These are phyloP conservation scores for Hypoxylon rubiginosum DNA, from an alignment of 2,329 filamentous ascomycete species.

Conservation along the genomic window DNA sequence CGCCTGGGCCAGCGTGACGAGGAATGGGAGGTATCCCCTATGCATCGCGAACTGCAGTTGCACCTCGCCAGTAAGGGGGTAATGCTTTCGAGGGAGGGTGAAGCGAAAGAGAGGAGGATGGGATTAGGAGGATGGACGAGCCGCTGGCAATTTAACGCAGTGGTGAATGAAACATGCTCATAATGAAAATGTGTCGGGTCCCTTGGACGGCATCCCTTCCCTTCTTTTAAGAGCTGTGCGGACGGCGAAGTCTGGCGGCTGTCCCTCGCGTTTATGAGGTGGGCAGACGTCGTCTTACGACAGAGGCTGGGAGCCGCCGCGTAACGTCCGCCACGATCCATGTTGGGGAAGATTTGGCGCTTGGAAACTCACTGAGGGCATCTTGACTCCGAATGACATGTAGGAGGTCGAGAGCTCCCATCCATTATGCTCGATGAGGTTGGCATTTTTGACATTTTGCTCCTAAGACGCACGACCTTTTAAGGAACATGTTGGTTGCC, in stretches of 20 bases:
- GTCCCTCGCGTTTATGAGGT: background rate
- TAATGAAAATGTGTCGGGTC: slow-evolving; percentile 31
- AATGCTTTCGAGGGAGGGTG: slow-evolving; percentile 4
- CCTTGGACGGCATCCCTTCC: slow-evolving; percentile 1
- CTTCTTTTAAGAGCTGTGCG: slow-evolving; percentile 26
- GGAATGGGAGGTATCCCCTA: slow-evolving; percentile 24
- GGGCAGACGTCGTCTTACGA: background rate
- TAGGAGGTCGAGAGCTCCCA: background rate
- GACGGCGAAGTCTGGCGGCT: slow-evolving; percentile 15
- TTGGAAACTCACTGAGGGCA: slow-evolving; percentile 19
- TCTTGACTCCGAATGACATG: slow-evolving; percentile 8
- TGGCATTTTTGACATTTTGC: slow-evolving; percentile 23
- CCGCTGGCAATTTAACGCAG: slow-evolving; percentile 9
- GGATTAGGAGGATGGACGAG: slow-evolving; percentile 1
- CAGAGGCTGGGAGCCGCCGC: slow-evolving; percentile 1
- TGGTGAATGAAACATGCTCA: slow-evolving; percentile 24
- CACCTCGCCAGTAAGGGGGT: slow-evolving; percentile 16
- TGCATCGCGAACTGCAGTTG: slow-evolving; percentile 32
- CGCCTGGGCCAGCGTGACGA: slow-evolving; percentile 37
- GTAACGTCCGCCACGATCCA: slow-evolving; percentile 14
- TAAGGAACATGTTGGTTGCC: slow-evolving; percentile 16
- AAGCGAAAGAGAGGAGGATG: slow-evolving; percentile 14
- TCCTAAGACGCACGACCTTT: slow-evolving; percentile 17
- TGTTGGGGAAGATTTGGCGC: slow-evolving; percentile 17
- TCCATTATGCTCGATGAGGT: background rate